These are phyloP conservation scores for Eleusine coracana DNA, from an alignment of 176 grass and related monocot genomes.

Conservation along the genomic window DNA sequence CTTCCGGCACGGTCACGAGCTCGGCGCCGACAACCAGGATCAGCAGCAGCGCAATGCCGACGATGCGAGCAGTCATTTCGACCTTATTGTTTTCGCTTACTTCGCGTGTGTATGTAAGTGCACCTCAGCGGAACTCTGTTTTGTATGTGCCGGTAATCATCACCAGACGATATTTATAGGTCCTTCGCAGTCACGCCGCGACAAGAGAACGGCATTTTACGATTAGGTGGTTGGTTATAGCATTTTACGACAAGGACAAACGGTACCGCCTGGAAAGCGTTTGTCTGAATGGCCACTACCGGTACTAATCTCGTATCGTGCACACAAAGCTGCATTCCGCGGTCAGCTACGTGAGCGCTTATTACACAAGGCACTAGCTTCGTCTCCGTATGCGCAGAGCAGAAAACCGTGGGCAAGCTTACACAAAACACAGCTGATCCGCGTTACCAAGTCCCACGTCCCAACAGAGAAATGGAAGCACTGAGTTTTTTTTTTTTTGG, in stretches of 20 bases:
- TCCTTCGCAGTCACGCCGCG: neutral
- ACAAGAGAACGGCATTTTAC: neutral
- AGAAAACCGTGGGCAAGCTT: neutral
- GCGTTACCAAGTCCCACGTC: neutral
- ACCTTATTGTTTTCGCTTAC: neutral
- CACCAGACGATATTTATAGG: conserved; percentile 23
- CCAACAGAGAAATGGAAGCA: neutral
- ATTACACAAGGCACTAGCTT: neutral
- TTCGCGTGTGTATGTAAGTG: neutral
- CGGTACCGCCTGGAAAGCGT: neutral
- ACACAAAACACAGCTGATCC: neutral
- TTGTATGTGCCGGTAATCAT: neutral
- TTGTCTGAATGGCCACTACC: conserved; percentile 37
- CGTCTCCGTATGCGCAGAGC: neutral
- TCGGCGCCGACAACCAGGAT: conserved; percentile 32
- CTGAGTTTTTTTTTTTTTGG: too few species aligned
- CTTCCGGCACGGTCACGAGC: conserved; percentile 22
- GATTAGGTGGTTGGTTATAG: neutral
- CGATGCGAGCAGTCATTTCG: conserved; percentile 27
- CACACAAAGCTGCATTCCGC: conserved; percentile 10
- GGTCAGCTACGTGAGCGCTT: neutral
- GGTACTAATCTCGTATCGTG: neutral
- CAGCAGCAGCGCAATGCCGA: conserved; percentile 39
- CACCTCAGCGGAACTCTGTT: neutral
- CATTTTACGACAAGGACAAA: neutral